phyloP scores from a whole-genome alignment of 177 flowering plant genomes.

The Telopea speciosissima region DNA sequence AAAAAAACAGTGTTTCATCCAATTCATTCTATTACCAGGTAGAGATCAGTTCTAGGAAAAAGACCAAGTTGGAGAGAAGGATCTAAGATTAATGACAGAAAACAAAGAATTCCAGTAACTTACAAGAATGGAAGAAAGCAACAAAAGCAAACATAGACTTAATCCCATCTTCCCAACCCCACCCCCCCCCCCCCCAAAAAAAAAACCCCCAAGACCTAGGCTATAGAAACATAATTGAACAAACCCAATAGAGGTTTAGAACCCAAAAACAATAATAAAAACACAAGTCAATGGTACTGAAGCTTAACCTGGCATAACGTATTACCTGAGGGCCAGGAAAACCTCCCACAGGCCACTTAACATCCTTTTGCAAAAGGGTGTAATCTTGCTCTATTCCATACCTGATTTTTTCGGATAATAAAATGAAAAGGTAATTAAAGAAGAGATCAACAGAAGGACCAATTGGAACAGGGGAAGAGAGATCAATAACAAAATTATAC shows the following conservation, averaged over 20 bases:
- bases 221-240: not conserved
- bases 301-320: not conserved
- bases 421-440: not conserved
- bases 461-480: not conserved
- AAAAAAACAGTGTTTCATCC: too few relatives aligned
- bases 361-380: conserved; percentile 63
- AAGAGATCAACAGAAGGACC: not conserved
- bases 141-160: too few relatives aligned
- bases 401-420: conserved; percentile 38
- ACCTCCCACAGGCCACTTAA: conserved; percentile 84
- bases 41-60: not conserved
- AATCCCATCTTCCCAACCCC: not conserved
- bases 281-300: not conserved
- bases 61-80: not conserved
- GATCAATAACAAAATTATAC: conserved; percentile 23
- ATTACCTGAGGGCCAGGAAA: conserved; percentile 88
- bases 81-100: not conserved
- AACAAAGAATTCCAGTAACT: not conserved
- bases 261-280: too few relatives aligned
- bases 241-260: not conserved
- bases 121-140: not conserved
- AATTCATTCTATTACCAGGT: not conserved
- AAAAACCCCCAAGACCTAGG: not conserved
- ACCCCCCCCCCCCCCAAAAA: not conserved
- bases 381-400: conserved; percentile 89